Evolutionary conservation across 2,329 filamentous ascomycete genomes (phyloP), one percentile per base, ranked within the genome.

Genomic region (Epichloe amarillans): DNA sequence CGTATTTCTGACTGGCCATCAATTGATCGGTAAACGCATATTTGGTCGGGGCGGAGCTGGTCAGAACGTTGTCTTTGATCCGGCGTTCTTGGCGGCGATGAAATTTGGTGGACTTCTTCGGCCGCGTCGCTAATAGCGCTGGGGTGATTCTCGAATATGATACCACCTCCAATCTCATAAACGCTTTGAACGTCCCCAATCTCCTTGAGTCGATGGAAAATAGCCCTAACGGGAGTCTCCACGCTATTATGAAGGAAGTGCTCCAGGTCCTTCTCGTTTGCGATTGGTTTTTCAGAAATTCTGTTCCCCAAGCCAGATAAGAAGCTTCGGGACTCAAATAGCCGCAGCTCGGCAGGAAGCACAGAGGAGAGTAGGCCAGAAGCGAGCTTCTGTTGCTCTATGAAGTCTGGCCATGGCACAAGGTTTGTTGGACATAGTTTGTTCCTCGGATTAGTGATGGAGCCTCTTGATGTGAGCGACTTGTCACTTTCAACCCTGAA

Each of bases 11-110:
- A 21, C 12, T 19, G 17, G 19, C n/a, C 15, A 36, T 59, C 40
- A 33, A 56, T 50, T 7, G 53, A 56, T 49, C 49, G 48, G 39
- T 53, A 53, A 5, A 54, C 19, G 30, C 53, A 68, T 42, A 67
- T 65, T 51, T 69, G 59, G 51, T 68, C 62, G 8, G 62, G 58
- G n/a, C 60, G 60, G 2, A 64, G 50, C 54, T 58, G 54, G n/a
- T 54, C 54, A 14, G 54, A 51, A 49, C 61, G 47, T 36, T 37
- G 53, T 15, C 21, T 2, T 19, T 42, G 51, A 33, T 52, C 53
- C 1, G 56, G 56, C 36, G 59, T 62, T n/a, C 46, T 48, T 11
- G 46, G 46, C 10, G 14, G 17, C 10, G 35, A 33, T 19, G 30
- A 36, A 14, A 6, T 44, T 15, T 50, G n/a, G 15, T n/a, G 19